phyloP scores from a whole-genome alignment of 2,329 filamentous ascomycete genomes.

The Tolypocladium nubicola region DNA sequence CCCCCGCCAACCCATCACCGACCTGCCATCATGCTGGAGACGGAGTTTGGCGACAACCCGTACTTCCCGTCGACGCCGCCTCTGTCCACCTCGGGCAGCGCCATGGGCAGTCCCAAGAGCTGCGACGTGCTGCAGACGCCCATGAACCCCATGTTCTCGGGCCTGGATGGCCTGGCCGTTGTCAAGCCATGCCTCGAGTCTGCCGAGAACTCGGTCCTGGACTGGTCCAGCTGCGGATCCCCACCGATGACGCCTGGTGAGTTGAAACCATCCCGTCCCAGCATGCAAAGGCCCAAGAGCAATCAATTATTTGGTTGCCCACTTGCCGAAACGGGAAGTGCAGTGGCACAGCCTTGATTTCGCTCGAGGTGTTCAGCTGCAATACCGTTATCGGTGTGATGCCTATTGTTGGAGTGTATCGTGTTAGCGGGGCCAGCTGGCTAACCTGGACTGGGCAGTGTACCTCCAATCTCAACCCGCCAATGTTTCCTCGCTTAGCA shows the following conservation, averaged over 20 bases:
- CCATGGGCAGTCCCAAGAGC: conserved; percentile 74
- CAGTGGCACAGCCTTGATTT: not conserved
- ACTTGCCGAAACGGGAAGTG: not conserved
- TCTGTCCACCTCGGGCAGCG: conserved; percentile 75
- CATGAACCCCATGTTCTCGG: conserved; percentile 67
- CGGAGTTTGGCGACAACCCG: conserved; percentile 57
- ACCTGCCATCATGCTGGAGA: conserved; percentile 70
- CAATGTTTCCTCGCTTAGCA: conserved; percentile 49
- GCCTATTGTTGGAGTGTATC: not conserved
- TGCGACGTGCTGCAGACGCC: conserved; percentile 74
- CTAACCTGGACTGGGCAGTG: conserved; percentile 32
- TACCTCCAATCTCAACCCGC: conserved; percentile 36
- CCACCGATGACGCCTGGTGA: conserved; percentile 87
- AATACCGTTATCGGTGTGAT: not conserved
- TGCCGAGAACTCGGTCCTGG: conserved; percentile 62
- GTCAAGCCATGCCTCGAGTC: conserved; percentile 64
- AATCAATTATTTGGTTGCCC: not conserved
- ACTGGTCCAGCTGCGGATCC: conserved; percentile 69
- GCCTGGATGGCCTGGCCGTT: conserved; percentile 51
- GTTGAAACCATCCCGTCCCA: conserved; percentile 24
- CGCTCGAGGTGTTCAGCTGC: not conserved
- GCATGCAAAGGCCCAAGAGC: not conserved
- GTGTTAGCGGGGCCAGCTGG: conserved; percentile 12
- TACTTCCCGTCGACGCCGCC: conserved; percentile 81
- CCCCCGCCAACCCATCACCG: conserved; percentile 66